A percentile compares a stretch with the other conserved stretches of the same genome.
Conservation (phyloP, 202 grass and related monocot genomes). For the Thinopyrum obtusiflorum region DNA sequence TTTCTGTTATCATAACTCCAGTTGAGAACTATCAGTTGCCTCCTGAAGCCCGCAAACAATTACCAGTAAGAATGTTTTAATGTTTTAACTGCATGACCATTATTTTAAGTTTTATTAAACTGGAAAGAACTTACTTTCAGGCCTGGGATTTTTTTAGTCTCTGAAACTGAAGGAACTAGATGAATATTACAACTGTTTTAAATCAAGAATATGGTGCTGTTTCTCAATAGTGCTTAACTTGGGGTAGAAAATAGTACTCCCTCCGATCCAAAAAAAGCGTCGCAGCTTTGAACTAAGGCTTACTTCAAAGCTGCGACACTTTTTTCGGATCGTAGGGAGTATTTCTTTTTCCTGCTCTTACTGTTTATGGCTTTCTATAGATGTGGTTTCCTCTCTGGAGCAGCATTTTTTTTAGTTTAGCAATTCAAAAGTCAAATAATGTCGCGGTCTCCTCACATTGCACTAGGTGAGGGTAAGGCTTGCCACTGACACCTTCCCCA, state of each 20-base stretch:
- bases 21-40: constrained; percentile 83
- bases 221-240: background rate
- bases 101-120: constrained; percentile 13
- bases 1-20: constrained; percentile 72
- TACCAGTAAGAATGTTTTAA: constrained; percentile 41
- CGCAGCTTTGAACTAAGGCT: too few species aligned
- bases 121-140: background rate
- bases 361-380: background rate
- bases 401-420: background rate
- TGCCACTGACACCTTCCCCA: too few species aligned
- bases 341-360: background rate
- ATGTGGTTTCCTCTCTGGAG: background rate
- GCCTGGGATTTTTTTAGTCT: background rate
- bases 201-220: background rate
- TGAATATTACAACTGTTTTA: background rate
- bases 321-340: too few species aligned
- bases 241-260: background rate
- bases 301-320: too few species aligned
- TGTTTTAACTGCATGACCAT: background rate
- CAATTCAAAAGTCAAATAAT: background rate
- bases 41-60: constrained; percentile 51
- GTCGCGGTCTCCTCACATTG: too few species aligned
- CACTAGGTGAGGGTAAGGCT: too few species aligned
- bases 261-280: too few species aligned
- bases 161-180: background rate